Percentiles rank a stretch among this genome's conserved stretches.
Evolutionary conservation across 306 rosid species (phyloP).

Genomic region (Abrus pulchellus): DNA sequence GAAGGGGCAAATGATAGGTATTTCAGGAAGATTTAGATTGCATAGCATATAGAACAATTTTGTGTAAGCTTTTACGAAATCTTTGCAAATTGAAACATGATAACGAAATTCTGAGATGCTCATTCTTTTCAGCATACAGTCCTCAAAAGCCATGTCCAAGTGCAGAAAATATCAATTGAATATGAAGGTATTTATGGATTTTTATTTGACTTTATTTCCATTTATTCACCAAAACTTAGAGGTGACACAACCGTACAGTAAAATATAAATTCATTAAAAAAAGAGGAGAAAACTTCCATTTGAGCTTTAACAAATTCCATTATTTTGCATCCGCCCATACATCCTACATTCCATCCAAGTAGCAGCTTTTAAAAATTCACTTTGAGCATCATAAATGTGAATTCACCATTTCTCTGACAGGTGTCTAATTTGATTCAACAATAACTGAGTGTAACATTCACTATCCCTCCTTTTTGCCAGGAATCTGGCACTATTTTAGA

Average conservation of each 20-base stretch:
- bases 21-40: background rate
- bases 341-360: background rate
- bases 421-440: background rate
- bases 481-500: background rate
- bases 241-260: background rate
- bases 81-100: constrained; percentile 13
- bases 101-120: background rate
- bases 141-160: constrained; percentile 8
- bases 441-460: no score
- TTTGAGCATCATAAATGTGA: background rate
- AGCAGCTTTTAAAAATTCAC: constrained; percentile 7
- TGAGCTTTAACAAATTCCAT: background rate
- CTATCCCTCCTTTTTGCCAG: background rate
- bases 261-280: background rate
- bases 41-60: background rate
- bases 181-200: background rate
- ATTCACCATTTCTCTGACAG: background rate
- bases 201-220: background rate
- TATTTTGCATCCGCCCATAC: background rate
- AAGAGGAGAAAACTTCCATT: background rate
- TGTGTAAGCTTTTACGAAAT: background rate
- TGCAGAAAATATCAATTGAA: background rate
- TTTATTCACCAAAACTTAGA: constrained; percentile 4
- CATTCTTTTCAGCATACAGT: background rate
- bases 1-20: background rate